A percentile compares a stretch with the other conserved stretches of the same genome.
Conservation (phyloP, 106 monocot genomes). For the Acanthochlamys bracteata region DNA sequence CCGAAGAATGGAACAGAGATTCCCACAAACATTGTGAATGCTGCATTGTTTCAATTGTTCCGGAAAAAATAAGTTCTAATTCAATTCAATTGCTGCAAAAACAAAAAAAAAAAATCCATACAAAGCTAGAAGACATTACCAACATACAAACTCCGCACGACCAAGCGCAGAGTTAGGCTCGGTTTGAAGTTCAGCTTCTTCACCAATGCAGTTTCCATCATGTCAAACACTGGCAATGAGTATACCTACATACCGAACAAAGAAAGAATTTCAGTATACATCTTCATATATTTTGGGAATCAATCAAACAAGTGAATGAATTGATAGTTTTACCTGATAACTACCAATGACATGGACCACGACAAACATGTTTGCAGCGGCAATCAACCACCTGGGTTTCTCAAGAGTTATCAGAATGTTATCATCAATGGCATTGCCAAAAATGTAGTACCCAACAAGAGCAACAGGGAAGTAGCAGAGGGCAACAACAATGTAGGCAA, state of each 20-base stretch:
- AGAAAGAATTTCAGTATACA: too few relatives aligned
- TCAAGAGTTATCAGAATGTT: constrained; percentile 18
- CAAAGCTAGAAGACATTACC: constrained; percentile 18
- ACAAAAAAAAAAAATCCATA: not conserved
- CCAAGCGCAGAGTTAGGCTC: constrained; percentile 26
- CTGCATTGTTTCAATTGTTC: too few relatives aligned
- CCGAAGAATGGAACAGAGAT: constrained; percentile 55
- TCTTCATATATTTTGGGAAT: too few relatives aligned
- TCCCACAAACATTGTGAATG: constrained; percentile 37
- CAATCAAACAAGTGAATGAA: too few relatives aligned
- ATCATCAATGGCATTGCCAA: constrained; percentile 16
- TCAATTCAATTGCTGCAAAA: too few relatives aligned
- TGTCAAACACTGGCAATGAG: constrained; percentile 61
- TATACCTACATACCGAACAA: constrained; percentile 44
- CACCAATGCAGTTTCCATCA: constrained; percentile 46
- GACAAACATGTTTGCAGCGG: constrained; percentile 20
- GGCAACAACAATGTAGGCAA: constrained; percentile 19
- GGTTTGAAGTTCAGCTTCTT: constrained; percentile 39
- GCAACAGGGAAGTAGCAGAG: constrained; percentile 20
- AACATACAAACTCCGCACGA: constrained; percentile 36
- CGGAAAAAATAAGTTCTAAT: too few relatives aligned
- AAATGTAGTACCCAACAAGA: constrained; percentile 19
- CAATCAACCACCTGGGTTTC: constrained; percentile 25
- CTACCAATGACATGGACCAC: constrained; percentile 29
- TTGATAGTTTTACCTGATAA: constrained; percentile 34